Conservation (phyloP, 1,284 basidiomycete genomes). For the Cryptococcus sp. region DNA sequence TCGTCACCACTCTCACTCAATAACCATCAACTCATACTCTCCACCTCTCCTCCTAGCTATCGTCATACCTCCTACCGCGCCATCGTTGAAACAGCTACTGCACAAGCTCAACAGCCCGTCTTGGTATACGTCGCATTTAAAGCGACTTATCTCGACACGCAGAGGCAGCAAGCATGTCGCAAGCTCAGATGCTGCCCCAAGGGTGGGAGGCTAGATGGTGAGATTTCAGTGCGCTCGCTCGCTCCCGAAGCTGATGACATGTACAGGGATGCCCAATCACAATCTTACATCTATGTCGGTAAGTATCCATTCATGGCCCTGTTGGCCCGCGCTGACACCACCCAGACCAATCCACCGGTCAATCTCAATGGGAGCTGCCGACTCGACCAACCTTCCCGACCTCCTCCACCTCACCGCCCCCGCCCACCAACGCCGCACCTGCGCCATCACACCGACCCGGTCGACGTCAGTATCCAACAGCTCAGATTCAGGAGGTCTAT, state of each 20-base stretch:
- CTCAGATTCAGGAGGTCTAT: constrained; percentile 78
- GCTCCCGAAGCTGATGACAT: constrained; percentile 9
- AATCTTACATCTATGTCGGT: constrained; percentile 83
- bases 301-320: constrained; percentile 28
- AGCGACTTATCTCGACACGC: too few relatives aligned
- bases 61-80: not conserved
- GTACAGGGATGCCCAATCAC: constrained; percentile 73
- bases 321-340: constrained; percentile 13
- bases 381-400: constrained; percentile 36
- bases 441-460: constrained; percentile 58
- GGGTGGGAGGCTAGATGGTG: constrained; percentile 91
- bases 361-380: constrained; percentile 68
- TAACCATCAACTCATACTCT: not conserved
- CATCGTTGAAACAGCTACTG: not conserved
- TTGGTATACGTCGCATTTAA: not conserved
- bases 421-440: constrained; percentile 37
- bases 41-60: not conserved
- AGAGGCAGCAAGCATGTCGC: constrained; percentile 10
- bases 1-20: constrained; percentile 10
- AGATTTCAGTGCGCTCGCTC: constrained; percentile 25
- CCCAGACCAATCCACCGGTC: constrained; percentile 55
- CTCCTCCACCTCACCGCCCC: constrained; percentile 26
- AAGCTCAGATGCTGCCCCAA: constrained; percentile 51
- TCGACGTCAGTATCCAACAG: constrained; percentile 85
- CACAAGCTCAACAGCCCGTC: not conserved